Evolutionary conservation across 306 rosid species (phyloP).

Genomic region (Chamaecrista fasciculata): DNA sequence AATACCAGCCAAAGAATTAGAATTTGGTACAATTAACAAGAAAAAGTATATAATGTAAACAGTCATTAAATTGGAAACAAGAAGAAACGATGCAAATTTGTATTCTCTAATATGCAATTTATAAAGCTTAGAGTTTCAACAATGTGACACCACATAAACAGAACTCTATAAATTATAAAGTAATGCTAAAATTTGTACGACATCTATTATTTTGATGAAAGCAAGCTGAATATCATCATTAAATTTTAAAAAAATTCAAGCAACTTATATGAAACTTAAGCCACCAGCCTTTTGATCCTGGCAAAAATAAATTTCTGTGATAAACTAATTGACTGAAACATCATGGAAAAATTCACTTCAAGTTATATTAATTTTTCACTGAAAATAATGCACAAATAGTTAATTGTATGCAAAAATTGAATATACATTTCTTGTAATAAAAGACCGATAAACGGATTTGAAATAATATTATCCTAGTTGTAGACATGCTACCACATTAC

Average conservation of each 20-base stretch:
- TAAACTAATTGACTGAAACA: not conserved
- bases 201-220: not conserved
- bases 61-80: not conserved
- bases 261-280: not conserved
- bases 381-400: not conserved
- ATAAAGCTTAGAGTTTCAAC: not conserved
- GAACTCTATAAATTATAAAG: not conserved
- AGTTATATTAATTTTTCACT: not conserved
- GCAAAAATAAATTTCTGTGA: not conserved
- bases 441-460: not conserved
- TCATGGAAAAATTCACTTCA: not conserved
- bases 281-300: not conserved
- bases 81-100: slow-evolving; percentile 2
- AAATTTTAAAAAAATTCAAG: too few species aligned
- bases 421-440: too few species aligned
- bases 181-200: not conserved
- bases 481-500: slow-evolving; percentile 6
- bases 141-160: slow-evolving; percentile 4
- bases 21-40: not conserved
- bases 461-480: slow-evolving; percentile 6
- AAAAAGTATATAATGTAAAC: not conserved
- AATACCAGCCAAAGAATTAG: not conserved
- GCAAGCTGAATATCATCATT: not conserved
- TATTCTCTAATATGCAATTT: not conserved
- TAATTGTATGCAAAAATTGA: not conserved